Evolutionary conservation across 2,329 filamentous ascomycete species (phyloP).

Genomic region (Penicillium sp.): DNA sequence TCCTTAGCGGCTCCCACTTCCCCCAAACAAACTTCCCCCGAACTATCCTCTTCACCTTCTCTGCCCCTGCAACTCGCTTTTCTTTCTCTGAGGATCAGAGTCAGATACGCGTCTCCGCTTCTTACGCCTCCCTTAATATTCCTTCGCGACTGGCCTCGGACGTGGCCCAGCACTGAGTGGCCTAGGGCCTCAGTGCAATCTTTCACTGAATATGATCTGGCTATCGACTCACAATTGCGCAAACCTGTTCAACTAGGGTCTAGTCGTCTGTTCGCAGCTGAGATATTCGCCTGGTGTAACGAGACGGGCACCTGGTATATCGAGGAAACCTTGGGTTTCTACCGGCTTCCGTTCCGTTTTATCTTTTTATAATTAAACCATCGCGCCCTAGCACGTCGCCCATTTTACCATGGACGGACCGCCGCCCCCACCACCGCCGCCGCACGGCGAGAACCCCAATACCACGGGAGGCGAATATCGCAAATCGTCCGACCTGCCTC

Average conservation of each 20-base stretch:
- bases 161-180: conserved; percentile 29
- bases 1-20: conserved; percentile 26
- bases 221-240: conserved; percentile 15
- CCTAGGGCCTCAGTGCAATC: conserved; percentile 33
- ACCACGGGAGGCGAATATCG: conserved; percentile 54
- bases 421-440: conserved; percentile 74
- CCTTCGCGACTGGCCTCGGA: background rate
- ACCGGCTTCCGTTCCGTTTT: background rate
- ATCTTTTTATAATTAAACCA: background rate
- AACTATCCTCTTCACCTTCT: conserved; percentile 12
- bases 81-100: conserved; percentile 6
- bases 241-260: conserved; percentile 16
- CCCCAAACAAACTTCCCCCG: conserved; percentile 22
- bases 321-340: background rate
- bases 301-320: conserved; percentile 1
- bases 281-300: background rate
- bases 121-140: background rate
- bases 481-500: conserved; percentile 63
- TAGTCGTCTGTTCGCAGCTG: background rate
- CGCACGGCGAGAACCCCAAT: conserved; percentile 76
- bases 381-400: background rate
- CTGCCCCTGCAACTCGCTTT: conserved; percentile 3
- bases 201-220: conserved; percentile 33
- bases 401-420: conserved; percentile 34
- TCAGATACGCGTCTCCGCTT: background rate